These are phyloP conservation scores for Pelargonium myrrhifolium DNA, from an alignment of 441 rosid genomes.

Conservation along the genomic window DNA sequence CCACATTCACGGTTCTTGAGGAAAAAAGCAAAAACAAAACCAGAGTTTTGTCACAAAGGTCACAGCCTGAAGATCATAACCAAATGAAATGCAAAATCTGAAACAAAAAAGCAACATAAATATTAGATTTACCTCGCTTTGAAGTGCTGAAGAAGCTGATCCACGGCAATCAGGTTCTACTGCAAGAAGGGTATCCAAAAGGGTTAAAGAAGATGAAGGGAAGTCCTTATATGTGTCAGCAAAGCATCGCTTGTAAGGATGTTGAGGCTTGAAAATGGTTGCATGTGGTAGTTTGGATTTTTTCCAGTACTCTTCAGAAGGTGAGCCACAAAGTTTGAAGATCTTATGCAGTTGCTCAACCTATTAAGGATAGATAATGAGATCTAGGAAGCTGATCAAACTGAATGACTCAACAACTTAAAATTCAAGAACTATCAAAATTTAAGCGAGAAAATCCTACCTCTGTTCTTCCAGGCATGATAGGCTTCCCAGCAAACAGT, in stretches of 20 bases:
- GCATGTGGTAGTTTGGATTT: constrained; percentile 91
- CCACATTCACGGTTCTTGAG: background rate
- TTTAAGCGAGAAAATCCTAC: constrained; percentile 25
- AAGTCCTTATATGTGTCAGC: constrained; percentile 89
- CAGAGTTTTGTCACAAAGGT: background rate
- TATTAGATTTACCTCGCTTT: constrained; percentile 53
- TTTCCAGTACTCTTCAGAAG: constrained; percentile 92
- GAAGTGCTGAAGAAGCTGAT: constrained; percentile 64
- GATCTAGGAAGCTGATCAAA: constrained; percentile 1
- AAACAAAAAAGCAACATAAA: background rate
- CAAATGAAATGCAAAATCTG: background rate
- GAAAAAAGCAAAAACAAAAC: background rate
- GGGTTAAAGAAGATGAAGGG: constrained; percentile 70
- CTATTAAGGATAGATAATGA: constrained; percentile 33
- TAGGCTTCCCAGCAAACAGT: constrained; percentile 92
- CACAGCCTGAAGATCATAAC: background rate
- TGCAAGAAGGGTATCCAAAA: constrained; percentile 77
- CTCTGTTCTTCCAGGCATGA: constrained; percentile 99
- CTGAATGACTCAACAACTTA: background rate
- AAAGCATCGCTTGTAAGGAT: constrained; percentile 79
- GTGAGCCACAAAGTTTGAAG: constrained; percentile 93
- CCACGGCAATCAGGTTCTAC: constrained; percentile 88
- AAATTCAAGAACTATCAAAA: background rate
- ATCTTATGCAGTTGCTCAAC: constrained; percentile 97
- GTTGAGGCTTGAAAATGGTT: constrained; percentile 88